Evolutionary conservation across 2,329 filamentous ascomycete genomes (phyloP), one percentile per base, ranked within the genome.

Genomic region (Parasarocladium wereldwijsianum): DNA sequence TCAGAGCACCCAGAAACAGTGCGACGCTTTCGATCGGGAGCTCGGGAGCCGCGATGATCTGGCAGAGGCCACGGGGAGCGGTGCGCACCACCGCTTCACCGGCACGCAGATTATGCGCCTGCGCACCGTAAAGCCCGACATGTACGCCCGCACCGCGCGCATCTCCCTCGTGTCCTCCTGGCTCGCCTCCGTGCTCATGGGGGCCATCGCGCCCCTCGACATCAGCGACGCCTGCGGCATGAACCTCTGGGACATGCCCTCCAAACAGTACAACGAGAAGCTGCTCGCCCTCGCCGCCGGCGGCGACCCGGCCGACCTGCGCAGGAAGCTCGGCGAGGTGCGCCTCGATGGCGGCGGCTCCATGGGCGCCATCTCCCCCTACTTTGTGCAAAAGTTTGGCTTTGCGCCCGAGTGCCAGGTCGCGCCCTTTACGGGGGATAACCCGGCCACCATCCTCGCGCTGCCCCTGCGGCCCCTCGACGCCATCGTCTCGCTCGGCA

Each of bases 121-220:
- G 51, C 76, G 78, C 40, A 69, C 73, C 33, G 81, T 81, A 39
- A 70, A 86, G 39, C 83, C 87, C 1, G 68, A 80, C 4, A 77
- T 84, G 40, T 96, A 96, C 54, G 64, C 68, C 36, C 68, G 72
- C 17, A 93, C 90, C 1, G 65, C 74, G 8, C 75, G 84, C 33
- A 93, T 98, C 47, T 92, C 85, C 2, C 76, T 96, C 26, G 86
- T 94, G 10, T 96, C 87, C 0, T 94, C 87, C 0, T 98, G 93
- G 62, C 66, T 96, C 30, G 86, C 87, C 3, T 94, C 87, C 0
- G 54, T 96, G 11, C 80, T 98, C 51, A 66, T 94, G 10, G 90
- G 90, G 32, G 60, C 65, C 38, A 67, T 94, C 38, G 87, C 90
- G 0, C 84, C 86, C 1, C 77, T 94, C 41, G 90, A 98, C 50